Base-by-base conservation (phyloP, 140 eudicot species). In the Flaveria floridana region DNA sequence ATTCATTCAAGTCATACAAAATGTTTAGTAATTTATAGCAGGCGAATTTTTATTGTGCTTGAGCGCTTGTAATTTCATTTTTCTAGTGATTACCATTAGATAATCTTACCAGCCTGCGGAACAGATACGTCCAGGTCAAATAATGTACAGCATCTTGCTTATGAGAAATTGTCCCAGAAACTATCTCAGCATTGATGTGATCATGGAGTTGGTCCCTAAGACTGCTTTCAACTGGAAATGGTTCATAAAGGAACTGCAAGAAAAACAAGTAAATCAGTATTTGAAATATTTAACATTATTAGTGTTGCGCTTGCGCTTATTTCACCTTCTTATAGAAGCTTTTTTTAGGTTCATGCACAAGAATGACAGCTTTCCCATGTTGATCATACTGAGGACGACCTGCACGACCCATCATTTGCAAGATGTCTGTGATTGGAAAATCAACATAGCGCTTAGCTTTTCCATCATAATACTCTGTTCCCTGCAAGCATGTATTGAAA, bases 401-500 rank as follows among this genome's bases (percentile, higher is more conserved):
- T 19, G 99, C 99, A 72, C 97, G 87, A 28, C 99, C 99, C 99
- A 94, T 94, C 99, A 94, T 94, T 87, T 94, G 99, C 83, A 94
- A 59, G 69, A 94, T 90, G 85, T 93, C 99, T 11, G 99, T 93
- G 72, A 93, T 90, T 13, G 99, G 99, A 78, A 93, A 93, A 87
- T 90, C 99, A 53, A 90, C 79, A 83, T 94, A 90, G 52, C 97
- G 84, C 78, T 94, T 94, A 53, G 91, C 72, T 71, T 88, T 94
- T 39, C 87, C 99, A 84, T 94, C 99, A 82, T 63, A 94, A 80
- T 71, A 94, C 76, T 94, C 97, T 16, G 99, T 94, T 79, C 99
- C 99, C 99, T 90, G 86, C 77, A 82, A 51, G 58, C 62, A 37
- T 41, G 68, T n/a, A 51, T 66, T 76, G 19, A 42, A 48, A 58